Percentiles rank a stretch among this genome's conserved stretches.
These are phyloP conservation scores for Huntiella bhutanensis DNA, from an alignment of 2,329 filamentous ascomycete species.

Conservation along the genomic window DNA sequence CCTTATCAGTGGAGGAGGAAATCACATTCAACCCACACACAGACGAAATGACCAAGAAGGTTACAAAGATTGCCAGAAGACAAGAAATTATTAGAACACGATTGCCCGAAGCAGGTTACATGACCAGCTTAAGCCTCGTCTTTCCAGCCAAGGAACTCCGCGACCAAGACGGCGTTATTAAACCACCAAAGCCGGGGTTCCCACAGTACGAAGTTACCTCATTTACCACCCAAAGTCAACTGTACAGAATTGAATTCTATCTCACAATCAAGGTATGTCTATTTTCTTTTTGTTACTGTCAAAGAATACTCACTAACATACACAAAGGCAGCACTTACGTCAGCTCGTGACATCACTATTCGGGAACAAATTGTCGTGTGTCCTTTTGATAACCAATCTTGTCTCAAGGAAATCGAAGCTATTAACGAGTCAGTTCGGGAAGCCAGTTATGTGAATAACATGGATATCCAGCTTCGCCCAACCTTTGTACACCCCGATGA, in stretches of 20 bases:
- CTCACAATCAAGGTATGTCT: constrained; percentile 66
- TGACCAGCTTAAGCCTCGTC: constrained; percentile 77
- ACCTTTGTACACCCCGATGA: constrained; percentile 77
- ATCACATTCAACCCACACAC: constrained; percentile 98
- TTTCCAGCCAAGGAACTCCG: constrained; percentile 80
- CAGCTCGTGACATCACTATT: constrained; percentile 70
- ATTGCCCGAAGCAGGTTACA: constrained; percentile 78
- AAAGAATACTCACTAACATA: background rate
- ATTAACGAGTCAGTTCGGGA: constrained; percentile 48
- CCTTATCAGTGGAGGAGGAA: constrained; percentile 85
- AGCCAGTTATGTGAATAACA: background rate
- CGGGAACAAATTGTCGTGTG: constrained; percentile 92
- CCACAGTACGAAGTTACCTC: constrained; percentile 75
- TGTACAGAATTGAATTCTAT: constrained; percentile 98
- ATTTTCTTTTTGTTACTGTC: background rate
- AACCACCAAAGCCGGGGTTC: constrained; percentile 68
- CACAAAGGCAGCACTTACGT: constrained; percentile 35
- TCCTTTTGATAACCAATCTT: constrained; percentile 82
- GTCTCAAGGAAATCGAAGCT: constrained; percentile 96
- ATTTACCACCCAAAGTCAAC: constrained; percentile 80
- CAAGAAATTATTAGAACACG: constrained; percentile 65
- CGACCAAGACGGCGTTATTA: constrained; percentile 73
- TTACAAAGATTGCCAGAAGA: constrained; percentile 72
- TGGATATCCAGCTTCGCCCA: constrained; percentile 42
- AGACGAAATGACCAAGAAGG: constrained; percentile 78